Percentiles rank a stretch among this genome's conserved stretches.
phyloP scores from a whole-genome alignment of 1,284 basidiomycete genomes.

The Xerocomus amazonicus region DNA sequence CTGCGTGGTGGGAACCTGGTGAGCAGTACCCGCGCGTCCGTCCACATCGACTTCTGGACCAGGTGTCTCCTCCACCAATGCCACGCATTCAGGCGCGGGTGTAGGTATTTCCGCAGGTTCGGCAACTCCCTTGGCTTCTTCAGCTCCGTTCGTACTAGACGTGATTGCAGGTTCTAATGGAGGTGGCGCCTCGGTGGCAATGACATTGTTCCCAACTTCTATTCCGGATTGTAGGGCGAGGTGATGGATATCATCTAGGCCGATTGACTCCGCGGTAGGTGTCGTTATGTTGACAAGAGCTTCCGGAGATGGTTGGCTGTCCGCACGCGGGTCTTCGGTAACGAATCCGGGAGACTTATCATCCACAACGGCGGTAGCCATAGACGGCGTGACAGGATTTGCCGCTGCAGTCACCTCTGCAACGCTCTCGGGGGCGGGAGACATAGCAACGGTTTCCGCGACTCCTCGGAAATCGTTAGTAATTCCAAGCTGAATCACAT shows the following conservation, averaged over 20 bases:
- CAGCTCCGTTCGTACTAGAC: slow-evolving; percentile 8
- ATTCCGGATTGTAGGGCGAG: background rate
- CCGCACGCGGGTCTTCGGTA: slow-evolving; percentile 5
- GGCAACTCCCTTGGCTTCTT: slow-evolving; percentile 14
- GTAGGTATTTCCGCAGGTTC: slow-evolving; percentile 17
- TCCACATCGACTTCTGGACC: slow-evolving; percentile 36
- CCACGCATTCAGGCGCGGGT: slow-evolving; percentile 35
- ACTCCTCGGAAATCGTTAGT: slow-evolving; percentile 1
- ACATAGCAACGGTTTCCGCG: slow-evolving; percentile 5
- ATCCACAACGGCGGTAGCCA: background rate
- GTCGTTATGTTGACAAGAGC: slow-evolving; percentile 8
- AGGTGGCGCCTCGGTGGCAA: slow-evolving; percentile 14
- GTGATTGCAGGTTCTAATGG: slow-evolving; percentile 10
- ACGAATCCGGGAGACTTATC: background rate
- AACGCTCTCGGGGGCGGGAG: slow-evolving; percentile 3
- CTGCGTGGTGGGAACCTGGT: background rate
- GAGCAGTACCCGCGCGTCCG: background rate
- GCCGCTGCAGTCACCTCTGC: background rate
- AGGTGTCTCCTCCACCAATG: slow-evolving; percentile 38
- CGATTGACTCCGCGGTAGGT: slow-evolving; percentile 8
- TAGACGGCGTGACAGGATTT: background rate
- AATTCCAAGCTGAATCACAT: slow-evolving; percentile 5
- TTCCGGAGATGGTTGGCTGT: slow-evolving; percentile 5
- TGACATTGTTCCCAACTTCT: background rate
- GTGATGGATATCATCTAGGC: slow-evolving; percentile 8